Base-by-base conservation (phyloP, 192 early-diverging fungal species). In the Coemansia nantahalensis region DNA sequence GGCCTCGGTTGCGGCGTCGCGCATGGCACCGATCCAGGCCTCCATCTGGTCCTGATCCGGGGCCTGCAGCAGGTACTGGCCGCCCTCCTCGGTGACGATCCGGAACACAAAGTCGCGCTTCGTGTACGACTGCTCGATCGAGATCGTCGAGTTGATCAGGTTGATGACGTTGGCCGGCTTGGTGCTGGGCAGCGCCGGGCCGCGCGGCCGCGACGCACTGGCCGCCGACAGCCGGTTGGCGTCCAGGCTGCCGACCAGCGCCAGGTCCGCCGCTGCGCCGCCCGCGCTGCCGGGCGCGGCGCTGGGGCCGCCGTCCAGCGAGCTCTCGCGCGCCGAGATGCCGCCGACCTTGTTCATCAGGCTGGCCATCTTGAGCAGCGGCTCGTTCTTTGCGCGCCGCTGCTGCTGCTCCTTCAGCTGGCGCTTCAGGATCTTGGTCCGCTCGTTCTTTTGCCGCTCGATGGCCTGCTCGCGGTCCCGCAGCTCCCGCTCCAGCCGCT, bases 81-180 rank as follows among this genome's bases (percentile, higher is more conserved):
- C 88, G 11, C 88, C 88, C 76, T 90, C 88, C 44, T 90, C 88
- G 5, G 83, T 90, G 30, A 86, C 80, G 50, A 90, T 80, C 18
- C 85, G 85, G 61, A 90, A 90, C n/a, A 90, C 86, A 66, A 65
- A 84, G 32, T 85, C 83, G 24, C 84, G 80, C 51, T 86, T 85
- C 0, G 80, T 79, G 45, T 85, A 82, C 5, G 77, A 79, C 42
- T 81, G 79, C 35, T 83, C 85, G 14, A 84, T 74, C 3, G 83
- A 80, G 13, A 80, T 83, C n/a, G 83, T 84, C 5, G 86, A 85
- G 61, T 87, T 86, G 65, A 90, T 86, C 41, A 87, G 59, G 47
- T 86, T 90, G 70, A 90, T 84, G 17, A 90, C 88, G 12, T 84
- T 75, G 5, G 83, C 80, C 2, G 86, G 77, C 52, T 86, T 87